phyloP scores from a whole-genome alignment of 805 yeast species.

The Saturnispora kantuleensis region DNA sequence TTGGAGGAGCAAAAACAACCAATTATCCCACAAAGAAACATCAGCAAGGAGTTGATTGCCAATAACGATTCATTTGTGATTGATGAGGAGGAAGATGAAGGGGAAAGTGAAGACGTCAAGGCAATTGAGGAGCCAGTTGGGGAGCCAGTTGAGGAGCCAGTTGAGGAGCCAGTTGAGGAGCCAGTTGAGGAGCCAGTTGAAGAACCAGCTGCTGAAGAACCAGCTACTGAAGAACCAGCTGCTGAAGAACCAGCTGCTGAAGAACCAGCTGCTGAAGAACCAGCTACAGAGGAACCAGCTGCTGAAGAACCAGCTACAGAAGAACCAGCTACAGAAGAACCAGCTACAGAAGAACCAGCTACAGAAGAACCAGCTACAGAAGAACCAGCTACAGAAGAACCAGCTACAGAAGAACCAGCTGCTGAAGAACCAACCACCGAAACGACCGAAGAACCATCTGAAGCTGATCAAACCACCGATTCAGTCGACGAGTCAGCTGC shows the following conservation, averaged over 20 bases:
- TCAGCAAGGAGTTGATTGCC: constrained; percentile 12
- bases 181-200: background rate
- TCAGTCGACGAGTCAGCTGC: background rate
- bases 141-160: constrained; percentile 13
- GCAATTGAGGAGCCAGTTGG: constrained; percentile 15
- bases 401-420: constrained; percentile 6
- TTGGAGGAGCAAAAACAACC: constrained; percentile 1
- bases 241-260: background rate
- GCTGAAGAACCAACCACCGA: constrained; percentile 5
- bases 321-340: constrained; percentile 7
- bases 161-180: constrained; percentile 4
- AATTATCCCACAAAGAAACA: constrained; percentile 1
- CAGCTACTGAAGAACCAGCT: constrained; percentile 1
- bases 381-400: constrained; percentile 10
- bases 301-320: constrained; percentile 1
- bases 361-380: constrained; percentile 1
- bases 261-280: background rate
- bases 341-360: constrained; percentile 4
- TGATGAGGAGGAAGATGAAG: constrained; percentile 20
- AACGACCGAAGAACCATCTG: constrained; percentile 16
- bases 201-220: constrained; percentile 4
- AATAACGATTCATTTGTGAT: constrained; percentile 22
- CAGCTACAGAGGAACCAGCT: constrained; percentile 6
- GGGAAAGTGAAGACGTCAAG: constrained; percentile 8
- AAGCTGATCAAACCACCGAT: constrained; percentile 9